A percentile compares a stretch with the other conserved stretches of the same genome.
phyloP scores from a whole-genome alignment of 306 rosid species.

The Prunus davidiana region DNA sequence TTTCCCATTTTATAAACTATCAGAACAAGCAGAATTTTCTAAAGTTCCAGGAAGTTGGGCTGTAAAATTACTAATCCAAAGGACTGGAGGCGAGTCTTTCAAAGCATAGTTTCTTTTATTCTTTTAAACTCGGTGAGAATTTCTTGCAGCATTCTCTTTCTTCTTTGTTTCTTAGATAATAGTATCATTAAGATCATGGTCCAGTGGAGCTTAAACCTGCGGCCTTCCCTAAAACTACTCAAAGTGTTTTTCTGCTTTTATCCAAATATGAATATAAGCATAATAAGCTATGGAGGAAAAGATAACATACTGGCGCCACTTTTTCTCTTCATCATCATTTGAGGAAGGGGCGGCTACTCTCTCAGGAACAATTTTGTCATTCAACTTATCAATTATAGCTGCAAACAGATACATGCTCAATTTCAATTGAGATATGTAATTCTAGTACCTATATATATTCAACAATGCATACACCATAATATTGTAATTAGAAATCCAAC shows the following conservation, averaged over 20 bases:
- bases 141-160: not conserved
- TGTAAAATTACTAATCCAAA: not conserved
- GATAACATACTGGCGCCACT: constrained; percentile 76
- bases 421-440: constrained; percentile 2
- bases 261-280: not conserved
- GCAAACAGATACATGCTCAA: constrained; percentile 22
- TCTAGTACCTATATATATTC: not conserved
- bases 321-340: constrained; percentile 78
- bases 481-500: not conserved
- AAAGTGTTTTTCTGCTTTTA: not conserved
- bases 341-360: constrained; percentile 29
- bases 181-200: not conserved
- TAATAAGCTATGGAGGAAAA: constrained; percentile 9
- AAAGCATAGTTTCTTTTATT: not conserved
- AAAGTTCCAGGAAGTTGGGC: not conserved
- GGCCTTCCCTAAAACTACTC: not conserved
- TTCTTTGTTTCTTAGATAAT: not conserved
- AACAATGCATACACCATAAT: not conserved
- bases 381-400: constrained; percentile 76
- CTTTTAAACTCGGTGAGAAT: not conserved
- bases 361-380: constrained; percentile 45
- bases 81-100: not conserved
- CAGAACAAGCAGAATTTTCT: no score
- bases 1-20: not conserved
- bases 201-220: not conserved